Evolutionary conservation across 2,329 filamentous ascomycete species (phyloP), one percentile per base, ranked within the genome.

Genomic region (Stemphylium vesicarium): DNA sequence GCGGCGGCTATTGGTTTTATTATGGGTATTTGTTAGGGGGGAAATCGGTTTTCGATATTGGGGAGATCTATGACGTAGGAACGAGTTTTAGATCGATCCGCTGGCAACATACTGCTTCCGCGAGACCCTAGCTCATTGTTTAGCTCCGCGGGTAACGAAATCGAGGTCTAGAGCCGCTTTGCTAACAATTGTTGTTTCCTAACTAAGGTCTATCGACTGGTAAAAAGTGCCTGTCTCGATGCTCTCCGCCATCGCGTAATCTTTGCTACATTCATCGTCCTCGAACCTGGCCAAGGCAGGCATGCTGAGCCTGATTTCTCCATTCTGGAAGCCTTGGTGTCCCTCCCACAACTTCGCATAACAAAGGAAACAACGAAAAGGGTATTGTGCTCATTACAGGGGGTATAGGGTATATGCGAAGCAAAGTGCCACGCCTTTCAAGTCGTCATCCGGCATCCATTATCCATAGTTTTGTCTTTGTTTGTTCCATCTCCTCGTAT

Each of bases 341-440:
- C 35, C 16, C 18, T 20, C 29, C 37, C 3, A 39, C 46, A 49
- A 15, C 41, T 10, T 41, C 4, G 36, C 16, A 35, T 40, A 16
- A 54, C 44, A 56, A 45, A 51, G 43, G 36, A 51, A 50, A 49
- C 7, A 41, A 43, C 13, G 15, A 26, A 51, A 51, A 39, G 56
- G 56, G 56, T 58, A 56, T 58, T 51, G 52, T 35, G 49, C 42
- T 47, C 49, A 53, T 51, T 26, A 59, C 41, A 50, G 46, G 53
- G 57, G 61, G 59, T 65, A 63, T 63, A 62, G 59, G 61, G 61
- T 65, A 65, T 63, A 64, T 64, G 48, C 45, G 49, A 52, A 50
- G 44, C 51, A 59, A 62, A 53, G 50, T 36, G 54, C 60, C 56
- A 33, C 53, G 39, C 50, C 38, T 18, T 40, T n/a, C 36, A 51